Evolutionary conservation across 495 filamentous ascomycete genomes (phyloP).

Genomic region (Trichoderma reesei): DNA sequence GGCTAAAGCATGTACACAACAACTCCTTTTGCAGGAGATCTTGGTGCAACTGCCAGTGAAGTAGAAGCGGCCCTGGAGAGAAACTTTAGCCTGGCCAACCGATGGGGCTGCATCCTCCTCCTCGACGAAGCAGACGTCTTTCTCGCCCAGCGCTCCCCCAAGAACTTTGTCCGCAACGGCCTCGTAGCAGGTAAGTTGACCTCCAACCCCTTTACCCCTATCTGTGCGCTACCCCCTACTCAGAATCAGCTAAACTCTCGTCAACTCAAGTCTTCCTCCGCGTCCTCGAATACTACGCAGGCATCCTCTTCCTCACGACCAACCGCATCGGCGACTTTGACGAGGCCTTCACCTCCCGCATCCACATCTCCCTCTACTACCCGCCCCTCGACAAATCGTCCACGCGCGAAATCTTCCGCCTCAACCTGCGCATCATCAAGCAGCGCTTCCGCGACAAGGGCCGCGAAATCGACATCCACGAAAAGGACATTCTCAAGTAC

Average conservation of each 20-base stretch:
- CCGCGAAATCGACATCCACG: slow-evolving; percentile 3
- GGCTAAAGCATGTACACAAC: slow-evolving; percentile 12
- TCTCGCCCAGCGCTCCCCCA: background rate
- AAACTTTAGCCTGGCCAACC: slow-evolving; percentile 14
- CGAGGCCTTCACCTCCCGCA: slow-evolving; percentile 43
- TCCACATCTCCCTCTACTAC: slow-evolving; percentile 41
- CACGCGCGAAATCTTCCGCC: slow-evolving; percentile 12
- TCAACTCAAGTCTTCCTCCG: slow-evolving; percentile 37
- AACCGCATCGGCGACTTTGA: slow-evolving; percentile 44
- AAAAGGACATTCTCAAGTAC: slow-evolving; percentile 14
- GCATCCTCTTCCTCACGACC: slow-evolving; percentile 48
- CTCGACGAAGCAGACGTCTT: background rate
- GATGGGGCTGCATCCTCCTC: background rate
- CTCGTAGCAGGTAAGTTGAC: slow-evolving; percentile 11
- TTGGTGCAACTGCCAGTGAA: slow-evolving; percentile 27
- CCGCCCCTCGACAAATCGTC: slow-evolving; percentile 18
- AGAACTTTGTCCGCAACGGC: background rate
- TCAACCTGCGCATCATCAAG: slow-evolving; percentile 13
- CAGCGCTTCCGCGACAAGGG: background rate
- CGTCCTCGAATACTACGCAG: slow-evolving; percentile 47
- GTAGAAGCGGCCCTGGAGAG: slow-evolving; percentile 34
- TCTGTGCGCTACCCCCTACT: too few relatives aligned
- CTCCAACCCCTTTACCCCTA: background rate
- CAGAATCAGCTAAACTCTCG: slow-evolving; percentile 21
- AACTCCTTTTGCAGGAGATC: slow-evolving; percentile 26